phyloP scores from a whole-genome alignment of 2,329 filamentous ascomycete genomes.

The Aspergillus tubingensis region DNA sequence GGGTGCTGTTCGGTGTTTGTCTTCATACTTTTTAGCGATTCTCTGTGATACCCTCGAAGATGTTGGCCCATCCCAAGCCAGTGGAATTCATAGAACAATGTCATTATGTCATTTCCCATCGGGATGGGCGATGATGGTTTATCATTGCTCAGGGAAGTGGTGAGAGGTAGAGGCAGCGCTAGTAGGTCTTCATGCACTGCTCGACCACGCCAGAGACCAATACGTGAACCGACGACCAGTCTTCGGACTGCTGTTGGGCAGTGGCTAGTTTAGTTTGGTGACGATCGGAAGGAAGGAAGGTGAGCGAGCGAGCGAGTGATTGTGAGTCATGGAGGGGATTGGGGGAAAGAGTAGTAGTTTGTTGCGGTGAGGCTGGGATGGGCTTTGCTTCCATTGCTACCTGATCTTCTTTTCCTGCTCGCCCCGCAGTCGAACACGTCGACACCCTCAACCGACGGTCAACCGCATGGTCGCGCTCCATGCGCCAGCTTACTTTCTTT shows the following conservation, averaged over 20 bases:
- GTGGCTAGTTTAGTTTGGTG: neutral
- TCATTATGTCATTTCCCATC: neutral
- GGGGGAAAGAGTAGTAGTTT: neutral
- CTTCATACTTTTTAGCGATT: neutral
- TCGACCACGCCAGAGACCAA: neutral
- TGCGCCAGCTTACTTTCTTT: neutral
- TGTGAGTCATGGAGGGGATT: slow-evolving; percentile 5
- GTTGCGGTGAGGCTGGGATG: slow-evolving; percentile 8
- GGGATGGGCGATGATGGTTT: too few species aligned
- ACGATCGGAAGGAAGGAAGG: neutral
- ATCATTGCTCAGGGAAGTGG: too few species aligned
- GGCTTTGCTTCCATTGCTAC: neutral
- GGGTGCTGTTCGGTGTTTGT: too few species aligned
- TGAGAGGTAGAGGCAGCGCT: neutral
- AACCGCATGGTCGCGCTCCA: neutral
- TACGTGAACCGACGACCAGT: neutral
- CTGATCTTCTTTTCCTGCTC: neutral
- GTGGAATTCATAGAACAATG: neutral
- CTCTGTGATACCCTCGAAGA: slow-evolving; percentile 17
- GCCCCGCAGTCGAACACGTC: slow-evolving; percentile 8
- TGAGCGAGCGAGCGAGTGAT: neutral
- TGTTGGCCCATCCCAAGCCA: neutral
- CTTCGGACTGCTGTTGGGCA: neutral
- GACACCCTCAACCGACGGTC: neutral
- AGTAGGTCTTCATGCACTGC: neutral